Evolutionary conservation across 2,329 filamentous ascomycete species (phyloP), one percentile per base, ranked within the genome.

Genomic region (Monosporascus sp.): DNA sequence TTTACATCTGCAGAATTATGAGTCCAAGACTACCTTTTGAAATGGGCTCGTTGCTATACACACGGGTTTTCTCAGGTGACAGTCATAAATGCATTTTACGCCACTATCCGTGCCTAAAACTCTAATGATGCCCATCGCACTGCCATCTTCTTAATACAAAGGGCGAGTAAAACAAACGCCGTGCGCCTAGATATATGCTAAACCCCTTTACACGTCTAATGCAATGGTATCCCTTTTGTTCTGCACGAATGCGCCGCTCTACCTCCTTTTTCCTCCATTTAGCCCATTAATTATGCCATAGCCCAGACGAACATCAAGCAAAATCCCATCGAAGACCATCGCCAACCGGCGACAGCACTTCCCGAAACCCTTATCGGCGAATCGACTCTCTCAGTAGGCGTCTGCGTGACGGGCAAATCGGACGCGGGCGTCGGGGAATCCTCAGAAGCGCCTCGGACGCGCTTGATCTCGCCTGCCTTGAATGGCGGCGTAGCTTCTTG

Each of bases 391-490:
- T 51, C 52, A 45, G 38, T 48, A 18, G 49, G 35, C 11, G 43
- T 27, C 14, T 49, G 31, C 20, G 50, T 44, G 55, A 50, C 35
- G 55, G 43, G 8, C 43, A 17, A 18, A 54, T 48, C 17, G 52
- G 38, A 38, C 8, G 57, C 47, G 9, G 44, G 14, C 20, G 53
- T 35, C 7, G 53, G 15, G 17, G 44, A 50, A 35, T 51, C 43
- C 7, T 48, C 44, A 14, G 31, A 35, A 35, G 31, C 11, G 9
- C 55, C 58, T 50, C 58, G 62, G 20, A 81, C 71, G 25, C 69
- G 68, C 64, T 76, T 71, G 63, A 82, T 79, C 46, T 79, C 69
- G 17, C 73, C 70, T 7, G 71, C 74, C 61, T 69, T 70, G 36
- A 81, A 68, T 1, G 82, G 82, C 6, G 74, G 67, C 4, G 65